Percentiles rank a stretch among this genome's conserved stretches.
phyloP scores from a whole-genome alignment of 1,139 yeast species.

The Saccharomyces hybrid region DNA sequence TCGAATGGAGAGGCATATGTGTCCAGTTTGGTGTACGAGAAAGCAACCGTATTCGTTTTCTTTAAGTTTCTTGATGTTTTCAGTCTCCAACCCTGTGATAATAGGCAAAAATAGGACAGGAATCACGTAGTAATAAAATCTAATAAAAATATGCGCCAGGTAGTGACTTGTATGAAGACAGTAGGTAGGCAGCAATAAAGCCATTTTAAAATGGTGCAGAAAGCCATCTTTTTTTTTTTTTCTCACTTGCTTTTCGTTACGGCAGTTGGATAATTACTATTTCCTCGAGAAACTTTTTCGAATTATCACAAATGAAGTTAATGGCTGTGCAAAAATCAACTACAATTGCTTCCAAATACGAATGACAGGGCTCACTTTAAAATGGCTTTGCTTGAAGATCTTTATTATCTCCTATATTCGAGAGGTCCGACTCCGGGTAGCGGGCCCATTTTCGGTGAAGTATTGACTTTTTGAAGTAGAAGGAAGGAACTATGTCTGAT shows the following conservation, averaged over 20 bases:
- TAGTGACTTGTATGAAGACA: constrained; percentile 46
- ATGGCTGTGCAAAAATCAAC: neutral
- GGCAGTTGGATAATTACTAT: neutral
- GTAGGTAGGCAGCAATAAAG: constrained; percentile 13
- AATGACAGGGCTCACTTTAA: neutral
- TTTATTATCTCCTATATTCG: neutral
- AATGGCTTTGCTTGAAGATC: neutral
- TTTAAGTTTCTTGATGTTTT: constrained; percentile 19
- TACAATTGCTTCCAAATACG: neutral
- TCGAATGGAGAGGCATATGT: constrained; percentile 72
- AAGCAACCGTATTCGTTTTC: constrained; percentile 32
- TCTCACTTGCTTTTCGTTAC: neutral
- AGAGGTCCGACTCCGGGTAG: neutral
- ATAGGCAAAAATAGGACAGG: constrained; percentile 38
- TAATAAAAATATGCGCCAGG: constrained; percentile 61
- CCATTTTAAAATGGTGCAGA: constrained; percentile 6
- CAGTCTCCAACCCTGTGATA: constrained; percentile 19
- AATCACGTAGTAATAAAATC: constrained; percentile 49
- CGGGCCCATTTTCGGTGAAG: neutral
- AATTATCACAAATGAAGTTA: neutral
- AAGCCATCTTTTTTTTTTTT: neutral
- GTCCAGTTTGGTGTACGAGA: constrained; percentile 38
- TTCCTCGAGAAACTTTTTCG: neutral
- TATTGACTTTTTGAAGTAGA: neutral
- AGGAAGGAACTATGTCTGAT: constrained; percentile 5